Conservation (phyloP, 257 asterid genomes). For the Sherardia arvensis region DNA sequence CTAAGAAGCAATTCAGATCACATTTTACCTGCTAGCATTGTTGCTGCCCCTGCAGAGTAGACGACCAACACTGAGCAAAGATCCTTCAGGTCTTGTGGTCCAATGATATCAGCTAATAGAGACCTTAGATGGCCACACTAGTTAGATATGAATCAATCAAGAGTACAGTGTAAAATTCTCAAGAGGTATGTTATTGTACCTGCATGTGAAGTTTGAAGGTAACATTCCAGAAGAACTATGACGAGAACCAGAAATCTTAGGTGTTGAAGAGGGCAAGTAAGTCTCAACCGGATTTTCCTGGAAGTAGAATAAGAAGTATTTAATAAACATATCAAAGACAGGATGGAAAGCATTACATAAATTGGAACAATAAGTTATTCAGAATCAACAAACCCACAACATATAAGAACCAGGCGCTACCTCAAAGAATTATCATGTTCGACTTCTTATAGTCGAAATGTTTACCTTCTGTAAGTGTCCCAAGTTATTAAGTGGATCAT, state of each 20-base stretch:
- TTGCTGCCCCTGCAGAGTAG: constrained; percentile 80
- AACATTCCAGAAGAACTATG: constrained; percentile 49
- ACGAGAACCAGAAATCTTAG: constrained; percentile 48
- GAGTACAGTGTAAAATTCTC: neutral
- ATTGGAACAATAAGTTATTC: neutral
- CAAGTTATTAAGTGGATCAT: constrained; percentile 39
- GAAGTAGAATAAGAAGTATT: constrained; percentile 6
- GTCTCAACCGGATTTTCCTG: constrained; percentile 57
- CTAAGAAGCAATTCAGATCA: neutral
- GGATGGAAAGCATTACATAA: neutral
- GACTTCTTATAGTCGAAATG: constrained; percentile 11
- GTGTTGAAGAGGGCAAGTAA: constrained; percentile 37
- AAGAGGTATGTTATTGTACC: constrained; percentile 40
- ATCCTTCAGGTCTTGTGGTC: constrained; percentile 90
- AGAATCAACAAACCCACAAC: neutral
- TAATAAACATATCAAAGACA: neutral
- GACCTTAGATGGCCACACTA: constrained; percentile 41
- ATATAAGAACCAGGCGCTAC: neutral
- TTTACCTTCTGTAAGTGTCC: constrained; percentile 67
- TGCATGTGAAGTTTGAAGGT: constrained; percentile 64
- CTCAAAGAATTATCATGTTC: constrained; percentile 11
- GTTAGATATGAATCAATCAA: constrained; percentile 31
- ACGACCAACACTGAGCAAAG: constrained; percentile 93
- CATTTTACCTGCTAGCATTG: constrained; percentile 66
- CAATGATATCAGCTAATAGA: constrained; percentile 85